Evolutionary conservation across 129 eudicot species (phyloP), one percentile per base, ranked within the genome.

Genomic region (Helianthus tuberosus): DNA sequence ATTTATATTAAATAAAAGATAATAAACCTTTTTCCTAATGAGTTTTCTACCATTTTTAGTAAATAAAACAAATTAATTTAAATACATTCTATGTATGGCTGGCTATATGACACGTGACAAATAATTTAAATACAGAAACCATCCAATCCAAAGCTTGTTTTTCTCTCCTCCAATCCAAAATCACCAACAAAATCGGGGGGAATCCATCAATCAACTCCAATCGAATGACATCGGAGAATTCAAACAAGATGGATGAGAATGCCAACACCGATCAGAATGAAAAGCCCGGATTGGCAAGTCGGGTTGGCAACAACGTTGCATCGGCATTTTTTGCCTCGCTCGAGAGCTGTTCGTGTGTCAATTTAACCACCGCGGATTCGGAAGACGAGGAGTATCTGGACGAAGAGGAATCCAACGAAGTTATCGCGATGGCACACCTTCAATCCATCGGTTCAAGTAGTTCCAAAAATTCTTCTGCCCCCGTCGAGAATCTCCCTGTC

Each of bases 251-350:
- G 51, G 89, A 84, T 89, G 96, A 84, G 81, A 89, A 89, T 68
- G 39, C 68, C 72, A 55, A 44, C 41, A 13, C 50, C 15, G 61
- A 71, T 51, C 58, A 89, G 25, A 77, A 79, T 57, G 93, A 82
- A 59, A 92, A 89, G 79, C 84, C 91, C 11, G 88, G 89, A n/a
- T 62, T 87, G 5, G 95, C 98, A 23, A 83, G 80, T 48, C 87
- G 96, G 69, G 79, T 93, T 1, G 98, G 96, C 3, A 81, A 75
- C 67, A 87, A 87, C 78, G 95, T 93, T 23, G 96, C 96, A 48
- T 79, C 88, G 29, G 98, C 96, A 7, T 93, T 93, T 75, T 93
- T 93, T 74, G 89, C 95, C 16, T 93, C 98, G 4, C 86, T 93
- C 4, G 98, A 89, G 66, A 96, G 96, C 7, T 93, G 92, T 68